Evolutionary conservation across 2,329 filamentous ascomycete species (phyloP).

Genomic region (Aspergillus caelatus): DNA sequence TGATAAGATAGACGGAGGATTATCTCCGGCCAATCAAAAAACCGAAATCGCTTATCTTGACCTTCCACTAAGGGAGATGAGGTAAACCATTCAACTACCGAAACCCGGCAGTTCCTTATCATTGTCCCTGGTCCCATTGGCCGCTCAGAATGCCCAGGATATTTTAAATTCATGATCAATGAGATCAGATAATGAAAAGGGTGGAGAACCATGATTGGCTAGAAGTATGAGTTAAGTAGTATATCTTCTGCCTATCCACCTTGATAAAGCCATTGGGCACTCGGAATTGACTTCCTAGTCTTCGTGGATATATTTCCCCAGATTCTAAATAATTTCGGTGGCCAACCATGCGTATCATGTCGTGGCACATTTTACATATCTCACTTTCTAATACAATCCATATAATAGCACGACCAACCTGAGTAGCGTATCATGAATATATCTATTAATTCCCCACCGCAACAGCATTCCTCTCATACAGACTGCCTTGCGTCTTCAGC

Average conservation of each 20-base stretch:
- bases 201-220: not conserved
- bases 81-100: not conserved
- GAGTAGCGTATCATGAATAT: accelerated
- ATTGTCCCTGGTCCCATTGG: not conserved
- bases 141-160: not conserved
- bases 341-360: too few species aligned
- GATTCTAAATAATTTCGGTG: too few species aligned
- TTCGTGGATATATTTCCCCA: too few species aligned
- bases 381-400: too few species aligned
- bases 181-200: not conserved
- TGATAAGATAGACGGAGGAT: not conserved
- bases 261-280: not conserved
- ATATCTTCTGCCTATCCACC: not conserved
- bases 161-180: not conserved
- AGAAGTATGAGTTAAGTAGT: not conserved
- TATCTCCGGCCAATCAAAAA: not conserved
- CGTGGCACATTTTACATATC: too few species aligned
- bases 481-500: not conserved
- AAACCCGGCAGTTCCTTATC: not conserved
- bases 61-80: not conserved
- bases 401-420: too few species aligned
- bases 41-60: not conserved
- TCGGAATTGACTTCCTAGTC: not conserved
- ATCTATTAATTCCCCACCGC: not conserved
- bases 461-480: not conserved